phyloP scores from a whole-genome alignment of 2,329 filamentous ascomycete species.

The Raffaelea albimanens region DNA sequence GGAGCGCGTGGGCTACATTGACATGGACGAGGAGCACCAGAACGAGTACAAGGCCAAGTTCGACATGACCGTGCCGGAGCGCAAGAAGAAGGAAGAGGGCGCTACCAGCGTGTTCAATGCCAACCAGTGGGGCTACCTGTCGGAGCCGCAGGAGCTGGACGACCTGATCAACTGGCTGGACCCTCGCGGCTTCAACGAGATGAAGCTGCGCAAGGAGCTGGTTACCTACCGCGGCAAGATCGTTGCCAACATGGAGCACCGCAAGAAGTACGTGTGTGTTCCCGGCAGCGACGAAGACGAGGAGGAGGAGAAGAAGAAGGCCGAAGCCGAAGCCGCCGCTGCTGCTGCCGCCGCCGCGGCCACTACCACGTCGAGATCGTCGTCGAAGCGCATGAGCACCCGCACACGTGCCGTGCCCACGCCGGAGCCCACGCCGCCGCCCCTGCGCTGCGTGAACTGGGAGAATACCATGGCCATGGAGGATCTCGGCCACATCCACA shows the following conservation, averaged over 20 bases:
- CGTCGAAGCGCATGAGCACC: slow-evolving; percentile 32
- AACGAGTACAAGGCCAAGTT: slow-evolving; percentile 69
- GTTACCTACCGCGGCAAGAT: slow-evolving; percentile 68
- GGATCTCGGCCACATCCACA: slow-evolving; percentile 48
- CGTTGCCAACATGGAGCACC: slow-evolving; percentile 67
- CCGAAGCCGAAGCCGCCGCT: slow-evolving; percentile 3
- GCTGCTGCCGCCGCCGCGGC: background rate
- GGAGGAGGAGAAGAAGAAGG: slow-evolving; percentile 25
- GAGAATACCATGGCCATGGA: slow-evolving; percentile 48
- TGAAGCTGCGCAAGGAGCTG: slow-evolving; percentile 81
- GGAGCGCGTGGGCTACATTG: slow-evolving; percentile 78
- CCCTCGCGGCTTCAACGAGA: slow-evolving; percentile 73
- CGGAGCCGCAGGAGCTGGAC: slow-evolving; percentile 69
- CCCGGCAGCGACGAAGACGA: slow-evolving; percentile 26
- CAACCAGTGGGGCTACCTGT: slow-evolving; percentile 83
- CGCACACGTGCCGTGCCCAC: slow-evolving; percentile 29
- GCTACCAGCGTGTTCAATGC: slow-evolving; percentile 67
- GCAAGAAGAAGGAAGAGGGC: slow-evolving; percentile 80
- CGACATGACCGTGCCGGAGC: slow-evolving; percentile 73
- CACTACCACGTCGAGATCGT: background rate
- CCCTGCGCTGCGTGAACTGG: slow-evolving; percentile 43
- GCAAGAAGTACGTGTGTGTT: slow-evolving; percentile 60
- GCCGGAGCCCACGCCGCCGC: slow-evolving; percentile 33
- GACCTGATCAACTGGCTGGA: slow-evolving; percentile 83
- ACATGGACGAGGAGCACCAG: slow-evolving; percentile 61